Evolutionary conservation across 768 basidiomycete species (phyloP).

Genomic region (Scleroderma citrinum): DNA sequence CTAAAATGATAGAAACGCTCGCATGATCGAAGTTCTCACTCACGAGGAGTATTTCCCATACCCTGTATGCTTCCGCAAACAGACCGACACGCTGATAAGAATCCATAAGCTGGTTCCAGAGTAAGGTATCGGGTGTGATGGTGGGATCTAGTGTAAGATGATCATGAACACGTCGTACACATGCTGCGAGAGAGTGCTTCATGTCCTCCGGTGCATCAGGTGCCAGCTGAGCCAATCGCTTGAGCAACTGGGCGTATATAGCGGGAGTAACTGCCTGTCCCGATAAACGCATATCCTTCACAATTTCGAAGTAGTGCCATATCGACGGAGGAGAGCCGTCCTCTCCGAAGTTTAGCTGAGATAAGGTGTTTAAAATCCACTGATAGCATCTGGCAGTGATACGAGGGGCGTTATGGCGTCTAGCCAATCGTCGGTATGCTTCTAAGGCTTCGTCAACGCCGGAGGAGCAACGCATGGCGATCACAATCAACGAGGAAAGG

Average conservation of each 20-base stretch:
- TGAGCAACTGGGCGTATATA: conserved; percentile 65
- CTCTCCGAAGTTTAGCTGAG: conserved; percentile 47
- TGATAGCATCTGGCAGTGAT: conserved; percentile 57
- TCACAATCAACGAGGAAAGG: conserved; percentile 47
- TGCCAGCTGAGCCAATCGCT: conserved; percentile 45
- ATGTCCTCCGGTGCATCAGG: conserved; percentile 19
- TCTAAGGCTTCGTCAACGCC: conserved; percentile 55
- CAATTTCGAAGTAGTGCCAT: conserved; percentile 64
- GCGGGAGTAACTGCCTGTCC: conserved; percentile 51
- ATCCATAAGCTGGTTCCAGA: conserved; percentile 87
- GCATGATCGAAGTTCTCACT: conserved; percentile 52
- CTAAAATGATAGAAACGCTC: conserved; percentile 78
- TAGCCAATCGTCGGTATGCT: conserved; percentile 44
- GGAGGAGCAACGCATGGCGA: conserved; percentile 60
- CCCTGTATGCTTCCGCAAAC: conserved; percentile 62
- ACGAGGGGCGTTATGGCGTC: conserved; percentile 19
- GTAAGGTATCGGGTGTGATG: conserved; percentile 59
- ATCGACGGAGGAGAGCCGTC: conserved; percentile 35
- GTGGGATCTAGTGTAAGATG: conserved; percentile 72
- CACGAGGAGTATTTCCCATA: conserved; percentile 74
- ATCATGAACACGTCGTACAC: conserved; percentile 66
- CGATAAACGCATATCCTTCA: conserved; percentile 71
- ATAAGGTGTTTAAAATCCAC: conserved; percentile 59
- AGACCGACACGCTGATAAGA: conserved; percentile 77
- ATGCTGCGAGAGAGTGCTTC: conserved; percentile 33